phyloP scores from a whole-genome alignment of 208 protist genomes.

The Acanthamoeba sp. region DNA sequence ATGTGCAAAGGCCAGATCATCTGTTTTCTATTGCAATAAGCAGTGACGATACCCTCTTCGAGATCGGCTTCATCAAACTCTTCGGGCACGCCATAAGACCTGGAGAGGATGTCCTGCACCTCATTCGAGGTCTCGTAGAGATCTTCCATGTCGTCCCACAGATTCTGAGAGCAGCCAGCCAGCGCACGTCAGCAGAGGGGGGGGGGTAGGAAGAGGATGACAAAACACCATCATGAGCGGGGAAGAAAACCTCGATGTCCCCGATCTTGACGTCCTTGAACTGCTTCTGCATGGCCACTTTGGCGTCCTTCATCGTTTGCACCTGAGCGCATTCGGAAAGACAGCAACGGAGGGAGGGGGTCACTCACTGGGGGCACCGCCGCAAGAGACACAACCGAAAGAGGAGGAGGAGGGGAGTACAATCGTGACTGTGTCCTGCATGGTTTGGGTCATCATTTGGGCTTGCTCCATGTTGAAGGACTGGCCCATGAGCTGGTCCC shows the following conservation, averaged over 20 bases:
- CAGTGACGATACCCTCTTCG: slow-evolving; percentile 77
- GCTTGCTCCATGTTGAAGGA: slow-evolving; percentile 90
- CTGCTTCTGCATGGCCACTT: slow-evolving; percentile 82
- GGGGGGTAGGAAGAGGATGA: no score
- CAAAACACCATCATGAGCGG: neutral
- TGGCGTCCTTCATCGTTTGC: slow-evolving; percentile 85
- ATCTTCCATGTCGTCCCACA: slow-evolving; percentile 89
- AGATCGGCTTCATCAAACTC: slow-evolving; percentile 86
- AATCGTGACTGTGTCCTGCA: slow-evolving; percentile 84
- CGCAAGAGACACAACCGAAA: no score
- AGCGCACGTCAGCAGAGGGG: no score
- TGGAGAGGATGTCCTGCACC: slow-evolving; percentile 85
- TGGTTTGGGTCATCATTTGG: slow-evolving; percentile 82
- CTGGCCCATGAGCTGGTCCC: slow-evolving; percentile 84
- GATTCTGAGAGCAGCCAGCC: slow-evolving; percentile 76
- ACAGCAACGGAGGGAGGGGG: slow-evolving; percentile 3
- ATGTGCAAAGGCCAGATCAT: no score
- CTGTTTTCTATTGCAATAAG: no score
- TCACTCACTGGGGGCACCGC: no score
- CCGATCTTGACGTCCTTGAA: slow-evolving; percentile 87
- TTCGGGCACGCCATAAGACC: slow-evolving; percentile 84
- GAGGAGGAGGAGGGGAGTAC: slow-evolving; percentile 3
- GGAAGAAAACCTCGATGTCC: slow-evolving; percentile 82
- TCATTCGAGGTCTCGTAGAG: slow-evolving; percentile 85
- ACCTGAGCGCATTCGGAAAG: slow-evolving; percentile 61